phyloP scores from a whole-genome alignment of 2,329 filamentous ascomycete species.

The Zymoseptoria tritici region DNA sequence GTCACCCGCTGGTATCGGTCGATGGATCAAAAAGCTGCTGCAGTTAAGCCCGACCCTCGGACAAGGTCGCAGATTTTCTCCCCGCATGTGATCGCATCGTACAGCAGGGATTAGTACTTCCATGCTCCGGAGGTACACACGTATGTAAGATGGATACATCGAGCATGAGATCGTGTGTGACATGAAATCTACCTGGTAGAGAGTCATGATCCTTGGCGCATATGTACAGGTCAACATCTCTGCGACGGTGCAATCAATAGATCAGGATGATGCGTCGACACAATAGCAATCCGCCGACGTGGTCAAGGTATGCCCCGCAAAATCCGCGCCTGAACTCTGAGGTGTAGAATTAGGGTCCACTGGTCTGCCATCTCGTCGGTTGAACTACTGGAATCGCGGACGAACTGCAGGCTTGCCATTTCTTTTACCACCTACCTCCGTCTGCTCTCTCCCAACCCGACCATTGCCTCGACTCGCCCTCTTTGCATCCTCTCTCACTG shows the following conservation, averaged over 20 bases:
- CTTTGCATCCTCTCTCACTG: not conserved
- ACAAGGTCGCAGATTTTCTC: not conserved
- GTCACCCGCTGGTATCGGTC: not conserved
- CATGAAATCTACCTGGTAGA: not conserved
- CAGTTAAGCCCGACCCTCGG: not conserved
- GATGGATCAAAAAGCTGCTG: not conserved
- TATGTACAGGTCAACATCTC: no score
- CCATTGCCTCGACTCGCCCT: not conserved
- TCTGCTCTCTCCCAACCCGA: not conserved
- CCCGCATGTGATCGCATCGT: not conserved
- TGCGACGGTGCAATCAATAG: no score
- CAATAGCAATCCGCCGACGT: not conserved
- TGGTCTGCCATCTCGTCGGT: not conserved
- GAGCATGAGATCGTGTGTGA: not conserved
- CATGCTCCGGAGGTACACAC: not conserved
- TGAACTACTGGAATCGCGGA: not conserved
- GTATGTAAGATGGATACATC: not conserved
- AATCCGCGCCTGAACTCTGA: not conserved
- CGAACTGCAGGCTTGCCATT: not conserved
- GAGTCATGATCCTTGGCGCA: not conserved
- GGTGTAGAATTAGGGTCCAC: not conserved
- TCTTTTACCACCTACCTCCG: not conserved
- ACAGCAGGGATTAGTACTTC: not conserved
- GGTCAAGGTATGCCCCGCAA: not conserved
- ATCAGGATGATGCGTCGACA: not conserved